Evolutionary conservation across 2,329 filamentous ascomycete genomes (phyloP).

Genomic region (Botrytis byssoidea): DNA sequence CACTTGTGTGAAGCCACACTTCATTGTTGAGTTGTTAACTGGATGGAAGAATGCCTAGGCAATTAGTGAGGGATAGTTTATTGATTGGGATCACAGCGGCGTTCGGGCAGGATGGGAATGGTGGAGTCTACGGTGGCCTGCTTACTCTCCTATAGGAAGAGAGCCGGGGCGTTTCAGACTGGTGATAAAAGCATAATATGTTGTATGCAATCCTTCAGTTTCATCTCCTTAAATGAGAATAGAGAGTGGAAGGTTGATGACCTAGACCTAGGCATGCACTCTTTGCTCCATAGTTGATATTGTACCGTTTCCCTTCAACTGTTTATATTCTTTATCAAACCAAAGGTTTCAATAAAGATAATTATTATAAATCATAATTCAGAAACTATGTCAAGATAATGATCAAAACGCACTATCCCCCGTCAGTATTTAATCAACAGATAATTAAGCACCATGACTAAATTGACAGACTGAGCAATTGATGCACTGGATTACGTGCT

Average conservation of each 20-base stretch:
- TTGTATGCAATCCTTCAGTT: background rate
- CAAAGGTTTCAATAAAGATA: background rate
- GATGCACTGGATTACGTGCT: conserved; percentile 9
- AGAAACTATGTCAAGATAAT: background rate
- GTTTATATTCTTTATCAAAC: background rate
- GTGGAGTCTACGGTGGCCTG: background rate
- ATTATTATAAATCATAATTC: background rate
- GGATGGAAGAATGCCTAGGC: conserved; percentile 36
- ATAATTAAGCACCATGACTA: background rate
- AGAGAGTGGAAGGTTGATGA: background rate
- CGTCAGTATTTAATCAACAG: background rate
- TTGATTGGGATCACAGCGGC: background rate
- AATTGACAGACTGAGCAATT: conserved; percentile 9
- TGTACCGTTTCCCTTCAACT: background rate
- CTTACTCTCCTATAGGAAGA: background rate
- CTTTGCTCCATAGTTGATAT: background rate
- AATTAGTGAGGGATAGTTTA: background rate
- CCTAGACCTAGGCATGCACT: background rate
- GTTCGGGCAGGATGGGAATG: background rate
- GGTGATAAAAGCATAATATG: background rate
- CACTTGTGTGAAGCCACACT: conserved; percentile 45
- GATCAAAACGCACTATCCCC: background rate
- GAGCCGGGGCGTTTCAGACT: background rate
- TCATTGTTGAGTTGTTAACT: conserved; percentile 36
- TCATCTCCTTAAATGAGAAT: background rate